phyloP scores from a whole-genome alignment of 352 stramenopile species.

The Pythium folliculosum region DNA sequence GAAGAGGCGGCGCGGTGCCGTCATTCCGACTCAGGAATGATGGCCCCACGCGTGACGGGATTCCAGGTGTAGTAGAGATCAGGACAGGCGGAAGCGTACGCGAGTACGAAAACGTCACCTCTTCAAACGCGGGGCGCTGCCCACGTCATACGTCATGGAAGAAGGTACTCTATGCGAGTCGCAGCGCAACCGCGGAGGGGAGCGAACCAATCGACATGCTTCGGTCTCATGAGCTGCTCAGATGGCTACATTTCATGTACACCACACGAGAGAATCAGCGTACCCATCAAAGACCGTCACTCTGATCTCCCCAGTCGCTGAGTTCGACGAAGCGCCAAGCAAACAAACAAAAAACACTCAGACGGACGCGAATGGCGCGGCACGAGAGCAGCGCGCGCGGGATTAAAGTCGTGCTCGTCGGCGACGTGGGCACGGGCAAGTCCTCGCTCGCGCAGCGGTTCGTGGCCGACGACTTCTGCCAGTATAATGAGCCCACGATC shows the following conservation, averaged over 20 bases:
- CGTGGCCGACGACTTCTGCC: slow-evolving; percentile 96
- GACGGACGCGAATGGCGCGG: slow-evolving; percentile 41
- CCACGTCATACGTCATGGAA: too few species aligned
- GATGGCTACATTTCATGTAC: slow-evolving; percentile 14
- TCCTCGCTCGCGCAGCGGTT: slow-evolving; percentile 95
- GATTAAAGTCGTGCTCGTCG: slow-evolving; percentile 91
- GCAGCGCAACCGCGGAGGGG: too few species aligned
- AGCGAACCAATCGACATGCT: too few species aligned
- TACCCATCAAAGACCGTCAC: slow-evolving; percentile 5
- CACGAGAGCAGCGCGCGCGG: slow-evolving; percentile 61
- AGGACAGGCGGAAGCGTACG: too few species aligned
- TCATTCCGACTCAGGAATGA: neutral
- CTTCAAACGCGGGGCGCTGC: too few species aligned
- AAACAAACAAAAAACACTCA: slow-evolving; percentile 24
- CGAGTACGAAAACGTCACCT: too few species aligned
- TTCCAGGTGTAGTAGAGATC: neutral
- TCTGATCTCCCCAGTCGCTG: neutral
- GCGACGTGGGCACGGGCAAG: slow-evolving; percentile 95
- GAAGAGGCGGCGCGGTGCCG: neutral
- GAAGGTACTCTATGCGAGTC: too few species aligned
- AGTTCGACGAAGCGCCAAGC: neutral
- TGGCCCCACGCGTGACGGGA: neutral
- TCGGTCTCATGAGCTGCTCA: neutral
- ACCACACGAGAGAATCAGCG: neutral
- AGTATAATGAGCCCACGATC: slow-evolving; percentile 96